Base-by-base conservation (phyloP, 768 basidiomycete species). In the Rossbeevera mucosa region DNA sequence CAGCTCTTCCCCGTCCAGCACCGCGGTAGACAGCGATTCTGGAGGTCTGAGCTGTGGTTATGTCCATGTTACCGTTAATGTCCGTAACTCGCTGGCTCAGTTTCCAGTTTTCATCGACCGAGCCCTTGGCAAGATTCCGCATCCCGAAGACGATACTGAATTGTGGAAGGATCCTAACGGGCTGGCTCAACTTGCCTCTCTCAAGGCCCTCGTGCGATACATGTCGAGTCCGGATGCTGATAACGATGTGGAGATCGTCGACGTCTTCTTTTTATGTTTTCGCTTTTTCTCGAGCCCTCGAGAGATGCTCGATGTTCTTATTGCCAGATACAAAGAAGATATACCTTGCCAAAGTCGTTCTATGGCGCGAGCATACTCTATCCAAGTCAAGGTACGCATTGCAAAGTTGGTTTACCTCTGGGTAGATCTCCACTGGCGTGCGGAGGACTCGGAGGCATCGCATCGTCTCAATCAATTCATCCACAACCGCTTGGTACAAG, bases 201-300 rank as follows among this genome's bases (percentile, higher is more conserved):
- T 80, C 31, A 59, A 67, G 13, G 74, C 74, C 31, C 69, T 80
- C 49, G 67, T 80, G 33, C 71, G 71, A 30, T 71, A 80, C 20
- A 66, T 81, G 52, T 77, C 79, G 2, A 74, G 75, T 3, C 70
- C 72, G 36, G 69, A 74, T 36, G 61, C 61, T 8, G 56, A 73
- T 16, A 49, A 42, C 44, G 76, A 83, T 51, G 63, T 68, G 48
- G 65, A 77, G 33, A 64, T 86, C 67, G 60, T 69, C 54, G 65
- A 77, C 53, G 66, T 79, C 2, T 86, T 91, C 70, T 83, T 88
- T 68, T 68, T 82, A n/a, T 81, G 78, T 47, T 91, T 89, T 69
- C 81, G 87, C 24, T 76, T 81, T 54, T 89, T 86, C 71, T 76
- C 79, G 13, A 73, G 74, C 0, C 77, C 88, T 0, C 24, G 41